phyloP scores from a whole-genome alignment of 2,329 filamentous ascomycete species.

The Aspergillus ustus region DNA sequence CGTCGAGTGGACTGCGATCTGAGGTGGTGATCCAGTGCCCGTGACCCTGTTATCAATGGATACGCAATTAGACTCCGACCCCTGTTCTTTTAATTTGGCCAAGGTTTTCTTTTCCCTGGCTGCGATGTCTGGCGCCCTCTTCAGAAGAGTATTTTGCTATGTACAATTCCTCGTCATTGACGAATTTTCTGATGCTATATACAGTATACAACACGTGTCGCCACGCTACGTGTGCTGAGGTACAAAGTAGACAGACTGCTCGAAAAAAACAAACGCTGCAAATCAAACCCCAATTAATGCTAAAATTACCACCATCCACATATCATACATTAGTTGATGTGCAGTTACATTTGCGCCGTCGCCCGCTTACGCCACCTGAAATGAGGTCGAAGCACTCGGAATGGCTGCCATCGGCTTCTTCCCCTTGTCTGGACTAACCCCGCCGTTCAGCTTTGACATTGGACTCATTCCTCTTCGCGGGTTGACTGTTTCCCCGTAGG shows the following conservation, averaged over 20 bases:
- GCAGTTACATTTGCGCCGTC: slow-evolving; percentile 12
- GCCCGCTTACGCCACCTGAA: slow-evolving; percentile 24
- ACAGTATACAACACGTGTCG: neutral
- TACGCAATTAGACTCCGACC: slow-evolving; percentile 20
- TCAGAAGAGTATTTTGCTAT: neutral
- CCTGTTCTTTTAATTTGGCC: slow-evolving; percentile 5
- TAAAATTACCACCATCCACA: neutral
- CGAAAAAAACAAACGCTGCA: slow-evolving; percentile 4
- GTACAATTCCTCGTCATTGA: neutral
- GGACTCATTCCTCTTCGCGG: slow-evolving; percentile 33
- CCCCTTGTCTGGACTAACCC: slow-evolving; percentile 25
- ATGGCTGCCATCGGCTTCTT: slow-evolving; percentile 21
- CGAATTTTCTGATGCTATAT: neutral
- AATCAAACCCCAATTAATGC: slow-evolving; percentile 1
- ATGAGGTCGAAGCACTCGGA: slow-evolving; percentile 24
- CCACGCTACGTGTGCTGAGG: neutral
- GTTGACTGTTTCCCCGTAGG: slow-evolving; percentile 35
- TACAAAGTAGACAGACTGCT: slow-evolving; percentile 1
- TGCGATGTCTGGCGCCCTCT: too few species aligned
- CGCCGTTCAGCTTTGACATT: slow-evolving; percentile 34
- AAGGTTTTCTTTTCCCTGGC: neutral
- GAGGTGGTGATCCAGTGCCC: slow-evolving; percentile 9
- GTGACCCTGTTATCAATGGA: slow-evolving; percentile 25
- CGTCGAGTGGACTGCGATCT: slow-evolving; percentile 10
- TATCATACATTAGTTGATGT: slow-evolving; percentile 2